Conservation (phyloP, 2,329 filamentous ascomycete genomes). For the Talaromyces sp. region DNA sequence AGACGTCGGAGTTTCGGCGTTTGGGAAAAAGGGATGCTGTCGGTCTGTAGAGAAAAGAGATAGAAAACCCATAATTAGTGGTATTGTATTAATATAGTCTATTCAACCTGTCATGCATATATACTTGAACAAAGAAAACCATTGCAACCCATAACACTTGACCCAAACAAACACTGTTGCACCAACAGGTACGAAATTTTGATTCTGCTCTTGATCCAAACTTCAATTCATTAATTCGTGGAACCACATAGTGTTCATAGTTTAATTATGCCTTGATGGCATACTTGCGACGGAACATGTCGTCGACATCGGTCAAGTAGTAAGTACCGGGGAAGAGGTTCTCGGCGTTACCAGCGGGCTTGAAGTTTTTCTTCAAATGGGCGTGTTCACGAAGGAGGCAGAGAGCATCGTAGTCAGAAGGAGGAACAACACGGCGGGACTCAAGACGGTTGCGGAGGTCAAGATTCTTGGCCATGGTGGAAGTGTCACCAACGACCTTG, state of each 20-base stretch:
- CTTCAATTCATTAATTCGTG: slow-evolving; percentile 15
- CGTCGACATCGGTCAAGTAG: slow-evolving; percentile 76
- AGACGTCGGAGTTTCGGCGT: neutral
- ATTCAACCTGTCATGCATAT: slow-evolving; percentile 9
- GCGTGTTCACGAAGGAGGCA: slow-evolving; percentile 78
- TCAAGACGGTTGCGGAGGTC: slow-evolving; percentile 68
- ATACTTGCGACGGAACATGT: slow-evolving; percentile 82
- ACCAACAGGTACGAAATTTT: neutral
- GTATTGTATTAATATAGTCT: slow-evolving; percentile 5
- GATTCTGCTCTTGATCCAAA: slow-evolving; percentile 4
- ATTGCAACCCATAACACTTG: neutral
- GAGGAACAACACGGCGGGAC: slow-evolving; percentile 62
- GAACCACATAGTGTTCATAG: neutral
- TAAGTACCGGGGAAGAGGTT: slow-evolving; percentile 67
- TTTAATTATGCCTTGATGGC: slow-evolving; percentile 64
- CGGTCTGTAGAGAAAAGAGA: neutral
- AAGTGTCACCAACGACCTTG: slow-evolving; percentile 65
- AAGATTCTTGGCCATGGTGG: slow-evolving; percentile 63
- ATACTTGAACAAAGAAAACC: slow-evolving; percentile 3
- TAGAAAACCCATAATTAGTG: neutral
- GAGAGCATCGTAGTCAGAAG: slow-evolving; percentile 72
- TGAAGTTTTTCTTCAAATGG: slow-evolving; percentile 76
- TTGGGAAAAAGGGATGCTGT: neutral
- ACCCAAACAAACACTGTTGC: neutral
- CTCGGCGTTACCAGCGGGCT: slow-evolving; percentile 64